Evolutionary conservation across 148 eudicot species (phyloP), one percentile per base, ranked within the genome.

Genomic region (Rhododendron ferrugineum): DNA sequence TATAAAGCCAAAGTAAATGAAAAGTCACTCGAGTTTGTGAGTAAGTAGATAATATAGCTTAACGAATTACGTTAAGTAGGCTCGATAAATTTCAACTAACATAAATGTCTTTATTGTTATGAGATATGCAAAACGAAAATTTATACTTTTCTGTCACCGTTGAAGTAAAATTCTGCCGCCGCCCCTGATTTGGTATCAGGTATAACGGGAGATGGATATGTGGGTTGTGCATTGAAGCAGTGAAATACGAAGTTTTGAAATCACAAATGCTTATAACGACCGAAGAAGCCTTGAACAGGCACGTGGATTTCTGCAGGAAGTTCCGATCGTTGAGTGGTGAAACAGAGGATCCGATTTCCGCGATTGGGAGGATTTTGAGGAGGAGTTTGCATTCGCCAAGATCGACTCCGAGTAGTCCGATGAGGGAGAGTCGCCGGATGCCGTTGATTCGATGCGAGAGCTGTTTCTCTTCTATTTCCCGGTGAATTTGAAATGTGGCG

Each of bases 211-310:
- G 79, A 56, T 87, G 89, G 89, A 87, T 87, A 1, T 87, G 89
- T 62, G 89, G 89, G 30, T 60, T 87, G 40, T 87, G 89, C 49
- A 80, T 58, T 26, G 89, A 87, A n/a, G 89, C 86, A 15, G 89
- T 87, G 86, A 84, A 84, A 42, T 84, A 87, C 30, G 86, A 87
- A 34, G 80, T 84, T 15, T 46, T 84, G 80, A 58, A 86, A 62
- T 84, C 86, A 44, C 70, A 87, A 11, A 81, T 60, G 73, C 36
- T 84, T 16, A 87, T 87, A 16, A 87, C 52, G 2, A 84, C 62
- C 20, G 86, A 87, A 84, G 89, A 87, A 73, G 89, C 89, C 16
- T 42, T 87, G 81, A 70, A 40, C 11, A 56, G 89, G 42, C 89
- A 87, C 84, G 46, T 80, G 40, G 37, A 54, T 74, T 84, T 87